Evolutionary conservation across 1,284 basidiomycete species (phyloP).

Genomic region (Apiotrichum sp.): DNA sequence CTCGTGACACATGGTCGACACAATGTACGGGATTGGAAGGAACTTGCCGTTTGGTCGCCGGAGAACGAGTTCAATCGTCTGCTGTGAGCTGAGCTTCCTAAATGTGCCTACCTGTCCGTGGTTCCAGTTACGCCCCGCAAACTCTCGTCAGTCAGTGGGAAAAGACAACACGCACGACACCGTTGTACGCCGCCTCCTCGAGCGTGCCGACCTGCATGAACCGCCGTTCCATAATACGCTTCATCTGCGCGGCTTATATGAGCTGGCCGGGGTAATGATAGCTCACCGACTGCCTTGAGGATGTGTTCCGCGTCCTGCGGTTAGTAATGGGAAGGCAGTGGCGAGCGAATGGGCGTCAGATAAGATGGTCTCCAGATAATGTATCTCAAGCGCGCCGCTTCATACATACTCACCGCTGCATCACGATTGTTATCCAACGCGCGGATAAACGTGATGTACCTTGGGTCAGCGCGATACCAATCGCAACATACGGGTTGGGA

Average conservation of each 20-base stretch:
- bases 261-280: not conserved
- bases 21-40: constrained; percentile 39
- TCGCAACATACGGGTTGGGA: constrained; percentile 35
- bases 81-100: constrained; percentile 1
- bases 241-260: constrained; percentile 31
- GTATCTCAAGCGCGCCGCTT: not conserved
- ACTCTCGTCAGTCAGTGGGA: constrained; percentile 17
- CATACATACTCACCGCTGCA: constrained; percentile 20
- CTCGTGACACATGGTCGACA: constrained; percentile 46
- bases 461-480: constrained; percentile 4
- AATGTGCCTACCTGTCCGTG: constrained; percentile 39
- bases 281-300: constrained; percentile 42
- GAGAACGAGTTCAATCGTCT: constrained; percentile 46
- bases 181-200: constrained; percentile 45
- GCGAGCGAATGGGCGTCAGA: too few relatives aligned
- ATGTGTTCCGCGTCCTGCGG: constrained; percentile 34
- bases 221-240: constrained; percentile 40
- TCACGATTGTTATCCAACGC: constrained; percentile 30
- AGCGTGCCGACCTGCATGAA: constrained; percentile 42
- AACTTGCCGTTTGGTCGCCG: constrained; percentile 41
- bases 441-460: constrained; percentile 42
- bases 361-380: too few relatives aligned
- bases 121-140: constrained; percentile 47
- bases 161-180: constrained; percentile 28
- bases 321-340: not conserved